Conservation (phyloP, 2,329 filamentous ascomycete genomes). For the Botryosphaeria dothidea region DNA sequence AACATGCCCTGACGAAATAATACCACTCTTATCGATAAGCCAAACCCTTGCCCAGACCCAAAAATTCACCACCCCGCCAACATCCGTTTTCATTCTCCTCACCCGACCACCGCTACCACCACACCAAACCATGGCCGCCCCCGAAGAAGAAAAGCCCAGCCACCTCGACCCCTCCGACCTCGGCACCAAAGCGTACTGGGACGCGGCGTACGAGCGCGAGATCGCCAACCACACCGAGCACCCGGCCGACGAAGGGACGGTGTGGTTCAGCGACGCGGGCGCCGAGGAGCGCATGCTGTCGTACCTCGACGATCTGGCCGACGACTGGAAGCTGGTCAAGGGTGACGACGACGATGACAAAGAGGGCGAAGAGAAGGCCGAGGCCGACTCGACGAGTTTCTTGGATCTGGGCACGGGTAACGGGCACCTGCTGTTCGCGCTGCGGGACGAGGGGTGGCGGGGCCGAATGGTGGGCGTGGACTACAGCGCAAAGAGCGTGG, state of each 20-base stretch:
- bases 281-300: conserved; percentile 78
- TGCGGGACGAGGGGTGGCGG: conserved; percentile 67
- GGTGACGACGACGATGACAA: conserved; percentile 27
- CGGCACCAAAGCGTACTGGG: conserved; percentile 70
- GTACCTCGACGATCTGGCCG: conserved; percentile 59
- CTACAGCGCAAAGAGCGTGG: conserved; percentile 75
- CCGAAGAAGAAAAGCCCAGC: conserved; percentile 5
- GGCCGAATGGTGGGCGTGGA: conserved; percentile 83
- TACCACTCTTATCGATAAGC: neutral
- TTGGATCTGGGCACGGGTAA: conserved; percentile 94
- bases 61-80: neutral
- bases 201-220: conserved; percentile 71
- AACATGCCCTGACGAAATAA: neutral
- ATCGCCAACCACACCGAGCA: conserved; percentile 70
- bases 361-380: conserved; percentile 21
- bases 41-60: neutral
- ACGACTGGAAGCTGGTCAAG: conserved; percentile 48
- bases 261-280: conserved; percentile 94
- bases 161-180: conserved; percentile 73
- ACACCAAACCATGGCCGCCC: neutral
- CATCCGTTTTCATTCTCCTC: neutral
- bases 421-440: conserved; percentile 82
- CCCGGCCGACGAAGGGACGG: conserved; percentile 78
- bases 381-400: conserved; percentile 51
- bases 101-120: neutral